Evolutionary conservation across 495 filamentous ascomycete species (phyloP).

Genomic region (Hypoxylon crocopeplum): DNA sequence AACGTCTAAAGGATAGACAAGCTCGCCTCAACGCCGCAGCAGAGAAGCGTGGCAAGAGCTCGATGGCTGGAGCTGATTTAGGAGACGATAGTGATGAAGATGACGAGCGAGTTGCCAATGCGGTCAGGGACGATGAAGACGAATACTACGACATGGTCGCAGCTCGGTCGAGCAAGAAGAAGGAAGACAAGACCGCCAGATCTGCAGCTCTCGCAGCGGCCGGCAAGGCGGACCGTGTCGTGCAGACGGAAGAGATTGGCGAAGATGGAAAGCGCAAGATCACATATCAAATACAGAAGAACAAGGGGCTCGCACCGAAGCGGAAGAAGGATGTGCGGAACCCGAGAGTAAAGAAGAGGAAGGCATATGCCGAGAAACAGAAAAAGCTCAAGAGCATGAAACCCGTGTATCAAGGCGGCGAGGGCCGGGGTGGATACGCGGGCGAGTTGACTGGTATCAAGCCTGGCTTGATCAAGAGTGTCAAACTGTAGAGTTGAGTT

Average conservation of each 20-base stretch:
- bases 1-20: constrained; percentile 84
- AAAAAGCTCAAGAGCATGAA: constrained; percentile 90
- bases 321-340: constrained; percentile 93
- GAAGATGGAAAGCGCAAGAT: constrained; percentile 88
- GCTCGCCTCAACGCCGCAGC: constrained; percentile 85
- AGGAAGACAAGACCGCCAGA: constrained; percentile 68
- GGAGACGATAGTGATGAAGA: constrained; percentile 68
- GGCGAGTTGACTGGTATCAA: constrained; percentile 97
- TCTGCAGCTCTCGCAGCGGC: constrained; percentile 53
- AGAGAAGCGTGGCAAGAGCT: constrained; percentile 76
- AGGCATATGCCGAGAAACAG: constrained; percentile 90
- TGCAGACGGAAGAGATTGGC: constrained; percentile 65
- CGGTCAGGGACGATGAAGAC: constrained; percentile 66
- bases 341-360: constrained; percentile 96
- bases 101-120: constrained; percentile 58
- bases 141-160: constrained; percentile 91
- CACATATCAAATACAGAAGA: constrained; percentile 92
- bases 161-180: constrained; percentile 72
- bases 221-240: constrained; percentile 59
- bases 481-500: constrained; percentile 76
- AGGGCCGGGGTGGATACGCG: constrained; percentile 84
- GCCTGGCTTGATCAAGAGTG: constrained; percentile 88
- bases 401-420: constrained; percentile 85
- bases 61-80: constrained; percentile 64
- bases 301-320: constrained; percentile 89